Evolutionary conservation across 2,329 filamentous ascomycete genomes (phyloP).

Genomic region (Teratosphaeriaceae sp.): DNA sequence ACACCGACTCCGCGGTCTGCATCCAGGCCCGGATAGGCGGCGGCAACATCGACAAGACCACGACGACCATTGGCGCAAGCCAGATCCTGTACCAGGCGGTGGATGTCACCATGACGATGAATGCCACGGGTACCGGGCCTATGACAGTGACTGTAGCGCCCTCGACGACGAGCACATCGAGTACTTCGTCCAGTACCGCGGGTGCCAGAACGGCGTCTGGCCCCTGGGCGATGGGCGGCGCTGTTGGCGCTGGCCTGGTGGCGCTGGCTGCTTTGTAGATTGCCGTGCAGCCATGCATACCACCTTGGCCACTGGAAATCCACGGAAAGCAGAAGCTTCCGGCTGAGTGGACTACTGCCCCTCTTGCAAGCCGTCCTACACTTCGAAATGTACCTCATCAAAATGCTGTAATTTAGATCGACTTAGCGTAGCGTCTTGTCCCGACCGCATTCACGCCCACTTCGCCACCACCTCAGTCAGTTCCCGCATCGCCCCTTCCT

Average conservation of each 20-base stretch:
- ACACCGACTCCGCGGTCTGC: constrained; percentile 8
- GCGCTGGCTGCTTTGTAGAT: constrained; percentile 9
- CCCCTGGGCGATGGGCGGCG: constrained; percentile 10
- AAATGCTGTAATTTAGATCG: background rate
- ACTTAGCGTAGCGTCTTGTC: background rate
- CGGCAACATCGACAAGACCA: constrained; percentile 6
- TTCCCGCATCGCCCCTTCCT: constrained; percentile 28
- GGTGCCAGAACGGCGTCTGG: constrained; percentile 3
- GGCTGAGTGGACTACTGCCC: too few relatives aligned
- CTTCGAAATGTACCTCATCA: background rate
- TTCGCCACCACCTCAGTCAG: constrained; percentile 18
- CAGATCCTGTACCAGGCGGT: constrained; percentile 13
- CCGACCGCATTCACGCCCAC: constrained; percentile 16
- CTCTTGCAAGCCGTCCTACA: background rate
- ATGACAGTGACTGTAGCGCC: constrained; percentile 8
- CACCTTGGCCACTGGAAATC: background rate
- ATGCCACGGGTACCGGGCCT: constrained; percentile 7
- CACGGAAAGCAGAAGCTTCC: background rate
- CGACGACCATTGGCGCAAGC: constrained; percentile 5
- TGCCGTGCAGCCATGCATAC: background rate
- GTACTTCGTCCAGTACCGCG: constrained; percentile 2
- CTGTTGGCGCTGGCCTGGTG: constrained; percentile 9
- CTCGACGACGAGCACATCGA: background rate
- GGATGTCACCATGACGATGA: constrained; percentile 9
- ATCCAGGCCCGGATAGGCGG: constrained; percentile 4